Percentiles rank a stretch among this genome's conserved stretches.
Conservation (phyloP, 2,329 filamentous ascomycete species). For the Lasiodiplodia sp. region DNA sequence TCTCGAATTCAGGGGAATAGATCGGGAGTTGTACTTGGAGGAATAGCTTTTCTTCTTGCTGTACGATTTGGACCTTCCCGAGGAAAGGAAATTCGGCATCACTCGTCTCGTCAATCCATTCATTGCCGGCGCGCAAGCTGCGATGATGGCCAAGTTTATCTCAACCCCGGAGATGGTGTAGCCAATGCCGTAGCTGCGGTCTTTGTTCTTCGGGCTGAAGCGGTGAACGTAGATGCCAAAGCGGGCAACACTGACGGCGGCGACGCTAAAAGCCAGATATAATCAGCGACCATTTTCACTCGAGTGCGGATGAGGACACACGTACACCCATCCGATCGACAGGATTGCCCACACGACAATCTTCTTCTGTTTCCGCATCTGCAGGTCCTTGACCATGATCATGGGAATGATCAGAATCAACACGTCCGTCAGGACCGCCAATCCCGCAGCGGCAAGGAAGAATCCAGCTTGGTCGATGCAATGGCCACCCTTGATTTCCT, state of each 20-base stretch:
- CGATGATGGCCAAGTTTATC: conserved; percentile 57
- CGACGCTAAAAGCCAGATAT: conserved; percentile 36
- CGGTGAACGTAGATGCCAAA: conserved; percentile 52
- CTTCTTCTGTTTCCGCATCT: conserved; percentile 51
- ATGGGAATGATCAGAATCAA: conserved; percentile 52
- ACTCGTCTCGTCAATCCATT: conserved; percentile 53
- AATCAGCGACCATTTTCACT: not conserved
- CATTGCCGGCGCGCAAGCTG: conserved; percentile 62
- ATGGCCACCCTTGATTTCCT: conserved; percentile 38
- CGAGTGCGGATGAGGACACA: conserved; percentile 14
- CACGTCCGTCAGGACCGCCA: conserved; percentile 49
- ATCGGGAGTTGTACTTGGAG: conserved; percentile 1
- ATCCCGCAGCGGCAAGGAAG: conserved; percentile 42
- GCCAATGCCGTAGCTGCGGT: conserved; percentile 46
- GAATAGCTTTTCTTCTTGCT: conserved; percentile 8
- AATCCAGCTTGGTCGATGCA: conserved; percentile 46
- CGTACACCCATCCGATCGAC: conserved; percentile 43
- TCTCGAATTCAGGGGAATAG: conserved; percentile 19
- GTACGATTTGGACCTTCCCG: conserved; percentile 30
- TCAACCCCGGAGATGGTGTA: conserved; percentile 49
- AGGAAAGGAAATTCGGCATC: conserved; percentile 42
- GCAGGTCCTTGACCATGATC: conserved; percentile 53
- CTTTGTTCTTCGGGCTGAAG: conserved; percentile 41
- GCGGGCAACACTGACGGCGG: conserved; percentile 45
- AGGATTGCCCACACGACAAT: conserved; percentile 44